Conservation (phyloP, 495 filamentous ascomycete species). For the Aeminium ludgeri region DNA sequence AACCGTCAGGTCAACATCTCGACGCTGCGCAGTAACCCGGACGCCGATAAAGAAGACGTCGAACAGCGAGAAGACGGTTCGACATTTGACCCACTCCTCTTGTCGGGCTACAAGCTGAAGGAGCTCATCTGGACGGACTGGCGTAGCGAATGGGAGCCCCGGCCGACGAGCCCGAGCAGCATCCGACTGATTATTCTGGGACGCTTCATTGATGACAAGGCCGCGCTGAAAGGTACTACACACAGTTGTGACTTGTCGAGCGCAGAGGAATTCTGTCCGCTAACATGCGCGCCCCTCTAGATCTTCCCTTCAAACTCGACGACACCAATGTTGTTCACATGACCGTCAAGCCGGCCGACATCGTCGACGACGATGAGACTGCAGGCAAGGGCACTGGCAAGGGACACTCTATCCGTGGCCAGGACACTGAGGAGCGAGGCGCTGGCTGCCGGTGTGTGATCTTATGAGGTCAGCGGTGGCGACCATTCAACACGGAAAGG, state of each 20-base stretch:
- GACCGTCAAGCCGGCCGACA: constrained; percentile 77
- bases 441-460: constrained; percentile 68
- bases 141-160: constrained; percentile 76
- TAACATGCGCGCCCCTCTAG: too few relatives aligned
- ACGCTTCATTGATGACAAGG: constrained; percentile 72
- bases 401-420: constrained; percentile 39
- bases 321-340: constrained; percentile 76
- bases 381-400: constrained; percentile 38
- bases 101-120: constrained; percentile 74
- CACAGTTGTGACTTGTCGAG: too few relatives aligned
- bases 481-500: not conserved
- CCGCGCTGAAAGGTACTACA: constrained; percentile 49
- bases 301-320: constrained; percentile 59
- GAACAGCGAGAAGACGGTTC: too few relatives aligned
- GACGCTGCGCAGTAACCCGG: too few relatives aligned
- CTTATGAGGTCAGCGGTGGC: too few relatives aligned
- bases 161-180: constrained; percentile 62
- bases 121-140: constrained; percentile 83
- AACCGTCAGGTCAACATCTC: constrained; percentile 66
- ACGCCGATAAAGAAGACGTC: constrained; percentile 10
- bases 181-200: constrained; percentile 84
- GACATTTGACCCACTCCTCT: constrained; percentile 58
- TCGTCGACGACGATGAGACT: constrained; percentile 76
- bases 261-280: too few relatives aligned
- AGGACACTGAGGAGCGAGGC: constrained; percentile 36